phyloP scores from a whole-genome alignment of 371 early-diverging fungal species.

The Mucor plumbeus region DNA sequence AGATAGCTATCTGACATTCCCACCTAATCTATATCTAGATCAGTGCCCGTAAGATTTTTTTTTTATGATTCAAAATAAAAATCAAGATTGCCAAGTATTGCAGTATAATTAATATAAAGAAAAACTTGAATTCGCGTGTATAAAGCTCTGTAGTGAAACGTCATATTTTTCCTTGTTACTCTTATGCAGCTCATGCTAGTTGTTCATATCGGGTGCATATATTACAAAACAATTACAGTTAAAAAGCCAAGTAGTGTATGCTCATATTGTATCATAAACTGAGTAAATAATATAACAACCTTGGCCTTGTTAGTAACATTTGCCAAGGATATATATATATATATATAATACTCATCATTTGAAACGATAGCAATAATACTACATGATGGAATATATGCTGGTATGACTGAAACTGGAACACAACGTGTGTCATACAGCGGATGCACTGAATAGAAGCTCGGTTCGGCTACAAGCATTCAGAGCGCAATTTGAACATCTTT shows the following conservation, averaged over 20 bases:
- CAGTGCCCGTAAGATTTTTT: not conserved
- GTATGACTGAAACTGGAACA: not conserved
- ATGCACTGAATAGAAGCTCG: not conserved
- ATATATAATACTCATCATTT: not conserved
- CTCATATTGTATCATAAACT: not conserved
- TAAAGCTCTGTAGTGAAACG: not conserved
- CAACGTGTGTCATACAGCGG: not conserved
- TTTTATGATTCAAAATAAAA: not conserved
- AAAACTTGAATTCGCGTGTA: not conserved
- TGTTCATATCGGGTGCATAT: not conserved
- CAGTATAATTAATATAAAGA: too few relatives aligned
- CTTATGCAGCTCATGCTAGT: not conserved
- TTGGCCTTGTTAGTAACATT: not conserved
- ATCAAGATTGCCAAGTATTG: not conserved
- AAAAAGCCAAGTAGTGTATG: not conserved
- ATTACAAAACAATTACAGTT: too few relatives aligned
- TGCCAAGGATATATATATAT: not conserved
- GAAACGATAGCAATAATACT: not conserved
- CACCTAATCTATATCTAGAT: slow-evolving; percentile 1
- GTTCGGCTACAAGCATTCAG: not conserved
- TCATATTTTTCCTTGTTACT: not conserved
- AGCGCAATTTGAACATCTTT: not conserved
- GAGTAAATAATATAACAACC: not conserved
- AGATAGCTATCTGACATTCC: slow-evolving; percentile 1
- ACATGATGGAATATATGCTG: too few relatives aligned